Conservation (phyloP, 805 yeast species). For the Wickerhamiella shivajii region DNA sequence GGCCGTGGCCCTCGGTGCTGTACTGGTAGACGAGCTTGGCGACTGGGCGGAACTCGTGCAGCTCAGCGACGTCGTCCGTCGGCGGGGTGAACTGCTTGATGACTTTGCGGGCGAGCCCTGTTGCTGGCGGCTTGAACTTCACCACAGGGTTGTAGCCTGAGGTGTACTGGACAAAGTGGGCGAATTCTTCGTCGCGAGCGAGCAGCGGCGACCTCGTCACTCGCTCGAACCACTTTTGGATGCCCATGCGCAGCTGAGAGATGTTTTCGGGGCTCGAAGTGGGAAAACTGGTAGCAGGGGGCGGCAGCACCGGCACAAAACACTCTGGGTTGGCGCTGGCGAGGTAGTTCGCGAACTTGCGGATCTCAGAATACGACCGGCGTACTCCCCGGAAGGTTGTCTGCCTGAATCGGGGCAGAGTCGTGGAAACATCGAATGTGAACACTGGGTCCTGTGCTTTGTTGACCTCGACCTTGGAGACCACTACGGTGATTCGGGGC, state of each 20-base stretch:
- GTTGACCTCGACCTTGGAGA: conserved; percentile 57
- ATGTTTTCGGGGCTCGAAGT: conserved; percentile 73
- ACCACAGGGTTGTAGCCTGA: conserved; percentile 51
- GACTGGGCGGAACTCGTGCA: conserved; percentile 76
- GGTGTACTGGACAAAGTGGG: conserved; percentile 68
- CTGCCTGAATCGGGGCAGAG: conserved; percentile 65
- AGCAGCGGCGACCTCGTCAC: conserved; percentile 63
- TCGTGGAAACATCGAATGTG: conserved; percentile 52
- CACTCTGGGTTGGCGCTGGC: conserved; percentile 78
- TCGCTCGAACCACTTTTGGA: conserved; percentile 81
- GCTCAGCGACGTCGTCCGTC: conserved; percentile 66
- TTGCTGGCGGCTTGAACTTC: conserved; percentile 49
- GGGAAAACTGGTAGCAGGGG: conserved; percentile 61
- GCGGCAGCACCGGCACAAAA: conserved; percentile 81
- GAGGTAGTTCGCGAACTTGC: conserved; percentile 60
- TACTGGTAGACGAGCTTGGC: conserved; percentile 59
- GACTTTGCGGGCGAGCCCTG: conserved; percentile 79
- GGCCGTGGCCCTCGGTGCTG: conserved; percentile 36
- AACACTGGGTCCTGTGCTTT: conserved; percentile 69
- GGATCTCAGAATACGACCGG: conserved; percentile 66
- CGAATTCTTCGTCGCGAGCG: conserved; percentile 74
- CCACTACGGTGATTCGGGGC: conserved; percentile 36
- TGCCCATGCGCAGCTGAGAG: conserved; percentile 35
- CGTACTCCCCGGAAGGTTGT: conserved; percentile 55
- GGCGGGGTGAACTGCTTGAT: conserved; percentile 87